Conservation (phyloP, 169 alveolate genomes). For the Babesia ovata region DNA sequence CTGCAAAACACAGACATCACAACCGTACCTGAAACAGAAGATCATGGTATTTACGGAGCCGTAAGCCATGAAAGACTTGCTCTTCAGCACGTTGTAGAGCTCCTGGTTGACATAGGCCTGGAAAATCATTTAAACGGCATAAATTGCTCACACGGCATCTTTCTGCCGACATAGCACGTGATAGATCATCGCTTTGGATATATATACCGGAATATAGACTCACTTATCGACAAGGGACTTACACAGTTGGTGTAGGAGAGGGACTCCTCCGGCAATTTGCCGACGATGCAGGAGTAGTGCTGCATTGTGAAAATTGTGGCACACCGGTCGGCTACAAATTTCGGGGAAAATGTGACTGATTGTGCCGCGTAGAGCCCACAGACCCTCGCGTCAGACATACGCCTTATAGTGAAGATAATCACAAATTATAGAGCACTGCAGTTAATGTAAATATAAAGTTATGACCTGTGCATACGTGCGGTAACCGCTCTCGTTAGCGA, state of each 20-base stretch:
- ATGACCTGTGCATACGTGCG: constrained; percentile 44
- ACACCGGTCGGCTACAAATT: too few species aligned
- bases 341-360: too few species aligned
- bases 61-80: constrained; percentile 58
- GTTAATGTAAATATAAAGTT: too few species aligned
- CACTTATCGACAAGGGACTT: constrained; percentile 1
- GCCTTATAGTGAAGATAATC: too few species aligned
- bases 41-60: constrained; percentile 58
- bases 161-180: background rate
- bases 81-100: constrained; percentile 48
- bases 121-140: background rate
- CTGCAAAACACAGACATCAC: background rate
- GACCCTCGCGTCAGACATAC: too few species aligned
- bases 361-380: too few species aligned
- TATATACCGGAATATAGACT: too few species aligned
- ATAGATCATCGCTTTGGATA: too few species aligned
- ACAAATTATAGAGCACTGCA: too few species aligned
- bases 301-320: constrained; percentile 11
- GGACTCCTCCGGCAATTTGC: constrained; percentile 69
- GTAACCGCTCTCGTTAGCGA: constrained; percentile 66
- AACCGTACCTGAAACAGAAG: constrained; percentile 60
- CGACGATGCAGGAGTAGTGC: constrained; percentile 39
- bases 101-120: constrained; percentile 65
- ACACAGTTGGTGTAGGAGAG: constrained; percentile 69
- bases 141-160: background rate